Conservation (phyloP, 345 rosid species). For the Brassica napus region Da-Ae NC_063442.1:30590001-30590500, state of each 20-base stretch:
- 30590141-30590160: slow-evolving; percentile 19
- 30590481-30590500: neutral
- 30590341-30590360: slow-evolving; percentile 13
- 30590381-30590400: neutral
- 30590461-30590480: neutral
- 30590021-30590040: slow-evolving; percentile 25
- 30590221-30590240: slow-evolving; percentile 31
- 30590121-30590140: slow-evolving; percentile 1
- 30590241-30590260: slow-evolving; percentile 23
- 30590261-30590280: slow-evolving; percentile 33
- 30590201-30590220: slow-evolving; percentile 16
- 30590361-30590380: neutral
- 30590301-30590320: slow-evolving; percentile 19
- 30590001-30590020: slow-evolving; percentile 4
- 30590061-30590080: slow-evolving; percentile 32
- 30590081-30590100: slow-evolving; percentile 35
- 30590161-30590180: slow-evolving; percentile 16
- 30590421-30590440: slow-evolving; percentile 6
- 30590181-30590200: slow-evolving; percentile 11
- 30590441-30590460: slow-evolving; percentile 8
- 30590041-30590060: slow-evolving; percentile 32
- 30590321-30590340: slow-evolving; percentile 22
- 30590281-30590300: slow-evolving; percentile 3
- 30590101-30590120: slow-evolving; percentile 19
- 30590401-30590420: neutral